These are phyloP conservation scores for Chaetomium sp. DNA, from an alignment of 2,329 filamentous ascomycete genomes.

Conservation along the genomic window DNA sequence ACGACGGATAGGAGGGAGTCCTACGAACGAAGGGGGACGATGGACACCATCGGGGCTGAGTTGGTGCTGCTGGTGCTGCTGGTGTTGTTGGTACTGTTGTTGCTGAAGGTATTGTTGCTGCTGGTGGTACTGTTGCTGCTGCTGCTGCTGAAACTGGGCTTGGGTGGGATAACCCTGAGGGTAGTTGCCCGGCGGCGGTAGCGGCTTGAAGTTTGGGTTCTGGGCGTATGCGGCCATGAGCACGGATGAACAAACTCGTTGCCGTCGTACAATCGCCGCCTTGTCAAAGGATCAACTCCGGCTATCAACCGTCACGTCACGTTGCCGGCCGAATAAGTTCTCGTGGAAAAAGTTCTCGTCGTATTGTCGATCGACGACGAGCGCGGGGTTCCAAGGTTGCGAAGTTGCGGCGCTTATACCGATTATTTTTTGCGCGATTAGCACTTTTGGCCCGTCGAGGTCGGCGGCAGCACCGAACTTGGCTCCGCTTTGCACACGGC, in stretches of 20 bases:
- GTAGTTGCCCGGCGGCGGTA: constrained; percentile 27
- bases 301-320: background rate
- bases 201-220: constrained; percentile 28
- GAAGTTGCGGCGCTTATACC: background rate
- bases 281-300: background rate
- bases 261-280: background rate
- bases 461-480: background rate
- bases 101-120: constrained; percentile 32
- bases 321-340: background rate
- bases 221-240: constrained; percentile 36
- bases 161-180: constrained; percentile 28
- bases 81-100: constrained; percentile 30
- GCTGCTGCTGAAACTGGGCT: constrained; percentile 29
- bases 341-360: too few relatives aligned
- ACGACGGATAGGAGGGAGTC: constrained; percentile 60
- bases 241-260: background rate
- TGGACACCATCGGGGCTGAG: constrained; percentile 39
- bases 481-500: constrained; percentile 1
- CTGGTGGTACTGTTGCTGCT: constrained; percentile 31
- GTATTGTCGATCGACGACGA: background rate
- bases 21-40: constrained; percentile 56
- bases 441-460: background rate
- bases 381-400: constrained; percentile 1
- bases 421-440: background rate
- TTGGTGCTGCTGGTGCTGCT: constrained; percentile 32